phyloP scores from a whole-genome alignment of 371 early-diverging fungal genomes.

The Smittium culicis region DNA sequence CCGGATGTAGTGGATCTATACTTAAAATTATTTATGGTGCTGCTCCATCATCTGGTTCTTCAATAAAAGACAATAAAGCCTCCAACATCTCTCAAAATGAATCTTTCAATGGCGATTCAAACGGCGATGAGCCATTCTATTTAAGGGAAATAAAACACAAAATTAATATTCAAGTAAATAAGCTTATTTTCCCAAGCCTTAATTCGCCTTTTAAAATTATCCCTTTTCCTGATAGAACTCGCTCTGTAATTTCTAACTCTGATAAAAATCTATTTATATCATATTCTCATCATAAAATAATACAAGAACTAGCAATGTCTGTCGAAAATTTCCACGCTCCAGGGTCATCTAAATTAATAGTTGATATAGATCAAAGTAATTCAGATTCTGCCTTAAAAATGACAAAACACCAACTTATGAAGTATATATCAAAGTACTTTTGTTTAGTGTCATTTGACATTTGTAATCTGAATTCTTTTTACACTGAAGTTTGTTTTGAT shows the following conservation, averaged over 20 bases:
- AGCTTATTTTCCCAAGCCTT: neutral
- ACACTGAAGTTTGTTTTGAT: neutral
- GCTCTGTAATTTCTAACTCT: neutral
- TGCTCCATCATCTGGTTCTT: neutral
- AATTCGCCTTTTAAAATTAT: neutral
- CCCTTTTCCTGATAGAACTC: neutral
- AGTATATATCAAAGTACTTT: conserved; percentile 2
- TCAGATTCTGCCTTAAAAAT: neutral
- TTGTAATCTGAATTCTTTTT: neutral
- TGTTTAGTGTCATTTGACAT: neutral
- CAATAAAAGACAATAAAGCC: neutral
- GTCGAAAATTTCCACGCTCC: neutral
- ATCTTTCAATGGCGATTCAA: neutral
- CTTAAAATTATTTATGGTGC: neutral
- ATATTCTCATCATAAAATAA: no score
- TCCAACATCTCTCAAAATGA: neutral
- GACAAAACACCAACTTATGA: neutral
- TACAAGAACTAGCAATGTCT: neutral
- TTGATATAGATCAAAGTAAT: neutral
- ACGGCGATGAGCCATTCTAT: neutral
- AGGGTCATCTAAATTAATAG: neutral
- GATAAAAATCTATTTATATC: neutral
- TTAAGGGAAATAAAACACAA: neutral
- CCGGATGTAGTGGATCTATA: neutral
- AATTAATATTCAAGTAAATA: conserved; percentile 2